A percentile compares a stretch with the other conserved stretches of the same genome.
These are phyloP conservation scores for Cladosporium velox DNA, from an alignment of 2,329 filamentous ascomycete genomes.

Conservation along the genomic window DNA sequence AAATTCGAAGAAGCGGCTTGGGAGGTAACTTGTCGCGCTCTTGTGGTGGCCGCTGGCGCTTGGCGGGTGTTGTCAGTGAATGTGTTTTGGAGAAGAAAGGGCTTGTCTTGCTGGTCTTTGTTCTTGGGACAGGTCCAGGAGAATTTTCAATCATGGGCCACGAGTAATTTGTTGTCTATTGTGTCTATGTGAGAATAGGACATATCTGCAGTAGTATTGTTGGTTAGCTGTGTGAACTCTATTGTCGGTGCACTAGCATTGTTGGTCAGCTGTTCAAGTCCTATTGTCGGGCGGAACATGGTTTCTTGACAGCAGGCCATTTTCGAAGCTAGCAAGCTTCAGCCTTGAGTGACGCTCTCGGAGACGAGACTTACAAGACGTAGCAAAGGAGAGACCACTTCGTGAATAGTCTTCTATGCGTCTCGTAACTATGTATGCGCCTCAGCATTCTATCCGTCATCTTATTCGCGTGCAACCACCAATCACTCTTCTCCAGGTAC, in stretches of 20 bases:
- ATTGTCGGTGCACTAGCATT: not conserved
- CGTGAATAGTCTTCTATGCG: not conserved
- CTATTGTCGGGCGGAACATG: not conserved
- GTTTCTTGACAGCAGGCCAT: not conserved
- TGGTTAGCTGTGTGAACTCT: not conserved
- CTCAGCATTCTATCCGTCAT: not conserved
- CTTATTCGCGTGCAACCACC: too few species aligned
- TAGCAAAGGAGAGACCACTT: not conserved
- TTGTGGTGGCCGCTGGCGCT: not conserved
- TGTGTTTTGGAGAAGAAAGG: not conserved
- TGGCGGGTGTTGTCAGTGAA: not conserved
- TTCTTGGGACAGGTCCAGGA: not conserved
- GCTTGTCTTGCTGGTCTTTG: not conserved
- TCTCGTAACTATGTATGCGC: not conserved
- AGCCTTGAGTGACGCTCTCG: not conserved
- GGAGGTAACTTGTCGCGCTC: not conserved
- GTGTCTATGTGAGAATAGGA: not conserved
- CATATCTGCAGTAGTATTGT: not conserved
- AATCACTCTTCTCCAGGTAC: slow-evolving; percentile 9
- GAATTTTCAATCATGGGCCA: not conserved
- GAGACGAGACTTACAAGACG: not conserved
- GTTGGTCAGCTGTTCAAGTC: too few species aligned
- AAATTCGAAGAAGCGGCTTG: not conserved
- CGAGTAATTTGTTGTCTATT: not conserved
- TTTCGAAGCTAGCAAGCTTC: not conserved